Evolutionary conservation across 176 grass and related monocot genomes (phyloP).

Genomic region (Olyra latifolia): DNA sequence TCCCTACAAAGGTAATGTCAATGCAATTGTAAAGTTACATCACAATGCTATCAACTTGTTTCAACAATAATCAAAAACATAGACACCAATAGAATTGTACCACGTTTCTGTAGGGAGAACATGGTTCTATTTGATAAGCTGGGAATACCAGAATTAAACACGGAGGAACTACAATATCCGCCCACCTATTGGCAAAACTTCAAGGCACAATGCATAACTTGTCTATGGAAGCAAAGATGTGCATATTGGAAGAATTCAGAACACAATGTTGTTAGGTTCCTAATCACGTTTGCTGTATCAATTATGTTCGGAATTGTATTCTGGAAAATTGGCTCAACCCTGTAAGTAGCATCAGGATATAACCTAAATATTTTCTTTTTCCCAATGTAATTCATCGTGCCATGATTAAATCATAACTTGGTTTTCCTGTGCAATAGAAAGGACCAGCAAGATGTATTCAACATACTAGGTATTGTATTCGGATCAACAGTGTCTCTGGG

Average conservation of each 20-base stretch:
- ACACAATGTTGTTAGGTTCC: not conserved
- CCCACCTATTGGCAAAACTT: conserved; percentile 60
- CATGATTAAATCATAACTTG: conserved; percentile 5
- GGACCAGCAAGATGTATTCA: conserved; percentile 78
- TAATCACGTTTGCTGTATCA: too few relatives aligned
- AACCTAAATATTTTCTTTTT: not conserved
- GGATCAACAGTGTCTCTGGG: conserved; percentile 66
- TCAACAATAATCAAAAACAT: not conserved
- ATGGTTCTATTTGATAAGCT: conserved; percentile 60
- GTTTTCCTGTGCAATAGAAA: conserved; percentile 48
- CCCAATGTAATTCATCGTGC: not conserved
- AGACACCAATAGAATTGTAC: not conserved
- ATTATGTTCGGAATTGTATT: too few relatives aligned
- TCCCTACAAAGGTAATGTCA: conserved; percentile 50
- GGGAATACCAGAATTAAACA: conserved; percentile 32
- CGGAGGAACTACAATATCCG: conserved; percentile 59
- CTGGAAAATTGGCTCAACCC: conserved; percentile 46
- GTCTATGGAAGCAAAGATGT: conserved; percentile 83
- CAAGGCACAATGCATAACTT: conserved; percentile 56
- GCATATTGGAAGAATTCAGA: conserved; percentile 96
- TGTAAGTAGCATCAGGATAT: conserved; percentile 51
- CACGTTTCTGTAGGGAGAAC: conserved; percentile 50
- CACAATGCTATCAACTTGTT: not conserved
- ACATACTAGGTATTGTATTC: conserved; percentile 59
- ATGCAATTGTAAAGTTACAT: not conserved